phyloP scores from a whole-genome alignment of 768 basidiomycete genomes.

The Amanita rimosa region DNA sequence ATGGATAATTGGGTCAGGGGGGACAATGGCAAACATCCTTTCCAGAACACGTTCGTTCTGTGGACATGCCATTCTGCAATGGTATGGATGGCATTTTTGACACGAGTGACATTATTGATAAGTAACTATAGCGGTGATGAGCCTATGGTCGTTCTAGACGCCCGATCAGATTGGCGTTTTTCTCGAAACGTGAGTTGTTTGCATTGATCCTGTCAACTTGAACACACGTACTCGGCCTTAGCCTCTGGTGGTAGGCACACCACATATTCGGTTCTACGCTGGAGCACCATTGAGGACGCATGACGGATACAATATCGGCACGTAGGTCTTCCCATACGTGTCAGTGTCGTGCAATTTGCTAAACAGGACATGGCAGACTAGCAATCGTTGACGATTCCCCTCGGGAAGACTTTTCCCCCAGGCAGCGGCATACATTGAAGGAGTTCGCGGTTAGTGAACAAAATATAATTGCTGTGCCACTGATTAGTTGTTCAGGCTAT shows the following conservation, averaged over 20 bases:
- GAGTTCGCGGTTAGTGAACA: conserved; percentile 62
- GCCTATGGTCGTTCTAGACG: conserved; percentile 77
- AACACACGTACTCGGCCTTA: conserved; percentile 16
- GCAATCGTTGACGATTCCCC: conserved; percentile 81
- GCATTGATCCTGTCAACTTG: neutral
- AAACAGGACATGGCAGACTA: conserved; percentile 30
- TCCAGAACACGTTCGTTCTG: conserved; percentile 65
- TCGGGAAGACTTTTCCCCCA: conserved; percentile 73
- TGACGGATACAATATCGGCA: conserved; percentile 86
- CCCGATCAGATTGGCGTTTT: conserved; percentile 81
- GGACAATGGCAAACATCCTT: conserved; percentile 26
- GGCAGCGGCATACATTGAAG: conserved; percentile 85
- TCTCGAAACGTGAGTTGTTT: conserved; percentile 48
- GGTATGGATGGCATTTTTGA: conserved; percentile 25
- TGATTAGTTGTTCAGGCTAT: conserved; percentile 39
- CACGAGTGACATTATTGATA: neutral
- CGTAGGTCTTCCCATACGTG: conserved; percentile 27
- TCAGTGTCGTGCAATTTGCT: neutral
- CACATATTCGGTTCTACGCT: conserved; percentile 80
- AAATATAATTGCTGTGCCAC: neutral
- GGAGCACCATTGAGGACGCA: conserved; percentile 83
- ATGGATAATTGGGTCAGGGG: conserved; percentile 23
- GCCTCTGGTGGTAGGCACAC: conserved; percentile 61
- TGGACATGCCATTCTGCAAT: conserved; percentile 72
- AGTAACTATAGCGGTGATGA: conserved; percentile 49